These are phyloP conservation scores for Lactarius pseudohatsudake DNA, from an alignment of 768 basidiomycete genomes.

Conservation along the genomic window DNA sequence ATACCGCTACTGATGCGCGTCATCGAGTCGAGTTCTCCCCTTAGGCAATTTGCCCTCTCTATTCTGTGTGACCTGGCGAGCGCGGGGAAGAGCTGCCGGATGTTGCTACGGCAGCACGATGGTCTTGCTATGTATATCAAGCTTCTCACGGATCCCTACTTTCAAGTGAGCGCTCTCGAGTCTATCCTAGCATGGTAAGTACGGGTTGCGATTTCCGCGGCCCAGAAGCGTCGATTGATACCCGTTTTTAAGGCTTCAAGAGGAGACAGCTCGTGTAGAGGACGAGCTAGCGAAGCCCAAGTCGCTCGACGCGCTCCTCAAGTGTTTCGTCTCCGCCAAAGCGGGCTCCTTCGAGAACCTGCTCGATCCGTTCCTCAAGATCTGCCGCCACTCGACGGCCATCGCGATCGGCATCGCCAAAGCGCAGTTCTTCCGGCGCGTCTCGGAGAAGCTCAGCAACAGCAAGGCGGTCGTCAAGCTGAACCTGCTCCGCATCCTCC, in stretches of 20 bases:
- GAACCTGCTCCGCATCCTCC: constrained; percentile 82
- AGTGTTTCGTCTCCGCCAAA: constrained; percentile 81
- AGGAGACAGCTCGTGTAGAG: constrained; percentile 92
- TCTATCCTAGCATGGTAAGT: constrained; percentile 85
- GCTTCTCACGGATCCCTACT: constrained; percentile 81
- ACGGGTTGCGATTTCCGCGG: neutral
- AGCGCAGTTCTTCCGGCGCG: constrained; percentile 81
- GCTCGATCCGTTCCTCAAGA: constrained; percentile 90
- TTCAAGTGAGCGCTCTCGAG: constrained; percentile 90
- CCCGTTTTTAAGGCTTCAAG: constrained; percentile 68
- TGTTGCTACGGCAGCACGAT: constrained; percentile 89
- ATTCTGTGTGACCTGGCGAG: constrained; percentile 95
- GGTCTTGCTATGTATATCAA: constrained; percentile 80
- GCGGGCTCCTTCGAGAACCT: constrained; percentile 90
- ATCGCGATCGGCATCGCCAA: constrained; percentile 78
- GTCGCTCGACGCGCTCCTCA: constrained; percentile 66
- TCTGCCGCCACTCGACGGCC: constrained; percentile 73
- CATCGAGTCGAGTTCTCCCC: constrained; percentile 83
- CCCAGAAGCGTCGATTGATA: neutral
- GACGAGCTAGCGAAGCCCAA: constrained; percentile 73
- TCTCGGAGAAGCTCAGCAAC: constrained; percentile 77
- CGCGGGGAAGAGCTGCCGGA: constrained; percentile 90
- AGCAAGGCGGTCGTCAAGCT: constrained; percentile 87
- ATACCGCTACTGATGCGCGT: constrained; percentile 89
- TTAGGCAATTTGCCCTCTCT: constrained; percentile 96